Evolutionary conservation across 345 rosid genomes (phyloP).

Genomic region (Eucalyptus pumila): DNA sequence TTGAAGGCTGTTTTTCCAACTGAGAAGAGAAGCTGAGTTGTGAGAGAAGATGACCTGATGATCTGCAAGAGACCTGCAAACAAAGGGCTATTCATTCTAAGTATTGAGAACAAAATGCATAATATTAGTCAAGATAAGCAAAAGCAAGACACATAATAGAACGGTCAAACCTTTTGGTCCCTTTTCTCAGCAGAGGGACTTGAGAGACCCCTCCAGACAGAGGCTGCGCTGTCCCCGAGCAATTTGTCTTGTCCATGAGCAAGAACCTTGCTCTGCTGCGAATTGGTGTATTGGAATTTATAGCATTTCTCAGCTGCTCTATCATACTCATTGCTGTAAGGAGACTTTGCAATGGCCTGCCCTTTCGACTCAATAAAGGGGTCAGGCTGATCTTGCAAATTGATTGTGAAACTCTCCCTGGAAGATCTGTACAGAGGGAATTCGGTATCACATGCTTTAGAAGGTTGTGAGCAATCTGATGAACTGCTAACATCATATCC

Average conservation of each 20-base stretch:
- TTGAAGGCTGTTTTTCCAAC: slow-evolving; percentile 21
- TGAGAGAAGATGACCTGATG: slow-evolving; percentile 7
- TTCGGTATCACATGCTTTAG: slow-evolving; percentile 9
- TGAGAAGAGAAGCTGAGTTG: slow-evolving; percentile 8
- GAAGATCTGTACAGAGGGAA: neutral
- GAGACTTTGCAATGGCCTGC: neutral
- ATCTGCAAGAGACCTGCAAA: neutral
- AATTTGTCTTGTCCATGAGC: neutral
- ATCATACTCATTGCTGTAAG: neutral
- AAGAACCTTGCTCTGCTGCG: neutral
- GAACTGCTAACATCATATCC: neutral
- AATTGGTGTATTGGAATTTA: neutral
- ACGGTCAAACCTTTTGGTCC: neutral
- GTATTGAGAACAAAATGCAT: neutral
- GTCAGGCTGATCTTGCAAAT: neutral
- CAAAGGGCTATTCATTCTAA: neutral
- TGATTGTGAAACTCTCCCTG: neutral
- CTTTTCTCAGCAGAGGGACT: neutral
- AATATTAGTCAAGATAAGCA: neutral
- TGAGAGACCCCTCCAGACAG: neutral
- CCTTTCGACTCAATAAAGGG: neutral
- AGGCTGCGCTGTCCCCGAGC: neutral
- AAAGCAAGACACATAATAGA: neutral
- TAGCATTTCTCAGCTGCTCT: neutral
- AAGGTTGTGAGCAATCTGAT: neutral